These are phyloP conservation scores for Daldinia loculata DNA, from an alignment of 495 filamentous ascomycete species.

Conservation along the genomic window DNA sequence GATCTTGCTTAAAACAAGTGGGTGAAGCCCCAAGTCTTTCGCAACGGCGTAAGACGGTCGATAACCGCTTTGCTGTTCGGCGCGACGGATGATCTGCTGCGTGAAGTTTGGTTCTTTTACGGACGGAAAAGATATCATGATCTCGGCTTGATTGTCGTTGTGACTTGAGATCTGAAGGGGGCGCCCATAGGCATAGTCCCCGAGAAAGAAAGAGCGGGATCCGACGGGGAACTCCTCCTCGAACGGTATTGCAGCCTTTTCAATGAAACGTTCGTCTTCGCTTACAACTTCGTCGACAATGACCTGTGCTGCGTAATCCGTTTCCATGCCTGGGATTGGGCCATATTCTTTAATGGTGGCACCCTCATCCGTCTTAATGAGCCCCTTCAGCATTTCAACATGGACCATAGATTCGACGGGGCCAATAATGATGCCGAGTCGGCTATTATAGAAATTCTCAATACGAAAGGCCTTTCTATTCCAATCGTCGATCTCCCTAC, in stretches of 20 bases:
- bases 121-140: conserved; percentile 74
- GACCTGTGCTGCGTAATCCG: conserved; percentile 88
- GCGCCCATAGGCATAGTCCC: conserved; percentile 91
- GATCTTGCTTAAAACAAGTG: conserved; percentile 91
- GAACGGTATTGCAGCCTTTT: conserved; percentile 82
- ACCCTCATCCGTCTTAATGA: conserved; percentile 89
- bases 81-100: conserved; percentile 69
- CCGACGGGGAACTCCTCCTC: conserved; percentile 90
- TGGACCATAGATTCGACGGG: conserved; percentile 87
- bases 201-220: conserved; percentile 91
- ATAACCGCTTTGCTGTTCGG: conserved; percentile 76
- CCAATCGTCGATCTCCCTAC: conserved; percentile 83
- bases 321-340: conserved; percentile 86
- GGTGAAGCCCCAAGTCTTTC: conserved; percentile 79
- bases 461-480: conserved; percentile 83
- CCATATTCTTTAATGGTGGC: conserved; percentile 94
- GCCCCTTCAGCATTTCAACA: conserved; percentile 89
- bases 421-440: conserved; percentile 87
- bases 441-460: conserved; percentile 86
- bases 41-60: conserved; percentile 87
- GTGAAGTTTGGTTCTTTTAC: conserved; percentile 84
- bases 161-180: conserved; percentile 86
- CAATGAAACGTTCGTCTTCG: conserved; percentile 91
- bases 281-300: conserved; percentile 90
- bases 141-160: conserved; percentile 73